Evolutionary conservation across 2,329 filamentous ascomycete genomes (phyloP).

Genomic region (Exophiala oligosperma): DNA sequence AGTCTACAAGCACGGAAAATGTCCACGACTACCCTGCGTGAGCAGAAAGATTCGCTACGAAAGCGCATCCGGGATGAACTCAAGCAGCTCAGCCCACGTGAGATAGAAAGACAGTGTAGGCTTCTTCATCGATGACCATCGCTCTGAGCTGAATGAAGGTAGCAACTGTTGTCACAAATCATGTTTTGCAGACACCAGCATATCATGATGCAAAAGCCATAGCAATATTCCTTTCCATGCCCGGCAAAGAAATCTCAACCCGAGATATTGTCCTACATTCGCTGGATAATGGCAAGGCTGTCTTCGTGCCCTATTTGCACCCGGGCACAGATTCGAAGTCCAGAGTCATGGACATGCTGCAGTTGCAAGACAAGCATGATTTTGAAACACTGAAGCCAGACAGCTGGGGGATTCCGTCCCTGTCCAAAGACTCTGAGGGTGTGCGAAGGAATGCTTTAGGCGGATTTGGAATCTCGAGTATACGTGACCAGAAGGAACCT

Average conservation of each 20-base stretch:
- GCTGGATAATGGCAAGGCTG: slow-evolving; percentile 72
- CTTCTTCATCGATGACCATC: background rate
- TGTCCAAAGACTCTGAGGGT: slow-evolving; percentile 64
- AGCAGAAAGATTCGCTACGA: slow-evolving; percentile 27
- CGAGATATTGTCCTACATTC: slow-evolving; percentile 79
- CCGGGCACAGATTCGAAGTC: slow-evolving; percentile 37
- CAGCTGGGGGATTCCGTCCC: slow-evolving; percentile 92
- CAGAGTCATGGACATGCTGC: slow-evolving; percentile 95
- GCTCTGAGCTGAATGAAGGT: slow-evolving; percentile 30
- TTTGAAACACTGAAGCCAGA: slow-evolving; percentile 76
- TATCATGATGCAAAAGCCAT: slow-evolving; percentile 75
- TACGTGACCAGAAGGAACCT: slow-evolving; percentile 29
- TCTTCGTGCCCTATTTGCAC: slow-evolving; percentile 90
- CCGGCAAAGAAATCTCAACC: slow-evolving; percentile 80
- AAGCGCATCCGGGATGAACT: slow-evolving; percentile 23
- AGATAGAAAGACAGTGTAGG: slow-evolving; percentile 30
- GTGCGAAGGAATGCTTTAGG: slow-evolving; percentile 73
- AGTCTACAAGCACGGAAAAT: slow-evolving; percentile 3
- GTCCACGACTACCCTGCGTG: slow-evolving; percentile 18
- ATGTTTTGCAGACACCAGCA: slow-evolving; percentile 66
- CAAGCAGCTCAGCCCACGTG: slow-evolving; percentile 16
- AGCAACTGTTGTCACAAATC: slow-evolving; percentile 67
- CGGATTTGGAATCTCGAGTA: slow-evolving; percentile 37
- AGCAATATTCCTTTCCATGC: slow-evolving; percentile 93
- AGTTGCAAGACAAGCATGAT: slow-evolving; percentile 69